These are phyloP conservation scores for Clohesyomyces aquaticus DNA, from an alignment of 495 filamentous ascomycete genomes.

Conservation along the genomic window DNA sequence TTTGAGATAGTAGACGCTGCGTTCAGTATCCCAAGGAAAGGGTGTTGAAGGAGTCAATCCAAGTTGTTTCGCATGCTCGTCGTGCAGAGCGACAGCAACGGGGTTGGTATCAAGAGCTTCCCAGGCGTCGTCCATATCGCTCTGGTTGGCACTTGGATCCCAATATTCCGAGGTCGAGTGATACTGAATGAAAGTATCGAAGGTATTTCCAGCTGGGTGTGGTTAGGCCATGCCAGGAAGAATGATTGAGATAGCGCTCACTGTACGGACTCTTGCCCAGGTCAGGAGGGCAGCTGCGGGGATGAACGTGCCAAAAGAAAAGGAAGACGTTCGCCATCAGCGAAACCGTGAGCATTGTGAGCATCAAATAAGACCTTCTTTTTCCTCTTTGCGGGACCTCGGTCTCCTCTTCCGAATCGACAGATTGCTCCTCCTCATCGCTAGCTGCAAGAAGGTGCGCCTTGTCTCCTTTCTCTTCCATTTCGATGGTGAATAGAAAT, in stretches of 20 bases:
- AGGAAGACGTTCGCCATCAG: slow-evolving; percentile 17
- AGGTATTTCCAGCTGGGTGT: slow-evolving; percentile 23
- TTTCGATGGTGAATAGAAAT: neutral
- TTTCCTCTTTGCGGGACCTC: neutral
- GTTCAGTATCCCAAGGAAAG: slow-evolving; percentile 37
- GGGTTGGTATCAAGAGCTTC: slow-evolving; percentile 30
- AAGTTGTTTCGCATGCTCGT: slow-evolving; percentile 17
- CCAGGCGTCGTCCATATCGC: slow-evolving; percentile 22
- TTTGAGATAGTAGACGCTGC: slow-evolving; percentile 35
- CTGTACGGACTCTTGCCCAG: slow-evolving; percentile 22
- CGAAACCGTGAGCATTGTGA: slow-evolving; percentile 12
- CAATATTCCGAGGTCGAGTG: slow-evolving; percentile 24
- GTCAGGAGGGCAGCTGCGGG: neutral
- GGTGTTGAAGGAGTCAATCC: slow-evolving; percentile 15
- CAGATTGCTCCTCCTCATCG: neutral
- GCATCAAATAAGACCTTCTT: neutral
- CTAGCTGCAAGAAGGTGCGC: neutral
- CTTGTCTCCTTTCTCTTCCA: neutral
- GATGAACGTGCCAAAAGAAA: neutral
- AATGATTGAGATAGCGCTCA: neutral
- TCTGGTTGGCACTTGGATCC: slow-evolving; percentile 20
- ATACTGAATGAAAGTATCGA: slow-evolving; percentile 26
- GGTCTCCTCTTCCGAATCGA: slow-evolving; percentile 12
- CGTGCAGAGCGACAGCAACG: slow-evolving; percentile 25
- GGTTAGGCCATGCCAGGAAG: neutral